Evolutionary conservation across 2,329 filamentous ascomycete species (phyloP).

Genomic region (Pestalotiopsis sp.): DNA sequence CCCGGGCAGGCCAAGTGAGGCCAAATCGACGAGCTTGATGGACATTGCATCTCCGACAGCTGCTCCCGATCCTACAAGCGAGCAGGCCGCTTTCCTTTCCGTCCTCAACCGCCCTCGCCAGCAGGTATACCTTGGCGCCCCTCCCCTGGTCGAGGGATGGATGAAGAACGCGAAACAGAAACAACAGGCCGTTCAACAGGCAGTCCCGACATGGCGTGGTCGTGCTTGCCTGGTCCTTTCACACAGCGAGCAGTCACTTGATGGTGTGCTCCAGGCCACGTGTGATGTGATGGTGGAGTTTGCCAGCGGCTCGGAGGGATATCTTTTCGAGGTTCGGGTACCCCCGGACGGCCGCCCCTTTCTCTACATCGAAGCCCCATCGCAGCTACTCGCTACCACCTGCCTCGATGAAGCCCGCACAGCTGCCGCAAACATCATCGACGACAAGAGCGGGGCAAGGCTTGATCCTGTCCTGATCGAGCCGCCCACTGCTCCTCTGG

Average conservation of each 20-base stretch:
- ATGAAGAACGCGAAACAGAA: neutral
- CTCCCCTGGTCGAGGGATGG: neutral
- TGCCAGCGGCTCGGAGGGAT: neutral
- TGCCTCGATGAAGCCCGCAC: slow-evolving; percentile 11
- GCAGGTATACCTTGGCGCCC: neutral
- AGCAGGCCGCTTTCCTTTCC: neutral
- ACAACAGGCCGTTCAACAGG: neutral
- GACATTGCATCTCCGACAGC: too few relatives aligned
- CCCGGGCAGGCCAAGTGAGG: too few relatives aligned
- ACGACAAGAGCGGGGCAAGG: slow-evolving; percentile 8
- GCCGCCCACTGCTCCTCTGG: neutral
- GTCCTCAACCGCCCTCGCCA: neutral
- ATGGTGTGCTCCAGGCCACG: neutral
- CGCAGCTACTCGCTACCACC: neutral
- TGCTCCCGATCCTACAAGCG: too few relatives aligned
- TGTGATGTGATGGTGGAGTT: neutral
- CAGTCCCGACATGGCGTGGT: neutral
- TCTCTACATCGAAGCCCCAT: slow-evolving; percentile 8
- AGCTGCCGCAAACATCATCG: slow-evolving; percentile 11
- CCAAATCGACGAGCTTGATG: too few relatives aligned
- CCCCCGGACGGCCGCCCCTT: neutral
- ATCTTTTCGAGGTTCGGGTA: neutral
- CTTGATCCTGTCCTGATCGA: slow-evolving; percentile 8
- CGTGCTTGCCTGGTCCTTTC: slow-evolving; percentile 6
- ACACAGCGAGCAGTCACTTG: neutral